These are phyloP conservation scores for Candida peoriensis DNA, from an alignment of 805 yeast species.

Conservation along the genomic window DNA sequence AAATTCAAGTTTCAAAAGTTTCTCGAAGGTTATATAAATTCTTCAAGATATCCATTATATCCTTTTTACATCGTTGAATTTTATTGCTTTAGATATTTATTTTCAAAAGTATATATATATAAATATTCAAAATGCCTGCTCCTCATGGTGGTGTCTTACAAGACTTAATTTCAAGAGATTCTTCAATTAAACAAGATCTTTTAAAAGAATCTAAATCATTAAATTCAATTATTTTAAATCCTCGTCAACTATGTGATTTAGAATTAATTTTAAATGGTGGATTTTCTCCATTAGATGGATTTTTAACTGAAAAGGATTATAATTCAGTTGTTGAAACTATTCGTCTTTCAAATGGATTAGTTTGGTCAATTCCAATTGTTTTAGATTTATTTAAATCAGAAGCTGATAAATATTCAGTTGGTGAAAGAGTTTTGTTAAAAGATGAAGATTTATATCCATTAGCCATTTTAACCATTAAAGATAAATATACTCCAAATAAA, in stretches of 20 bases:
- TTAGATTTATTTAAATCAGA: slow-evolving; percentile 59
- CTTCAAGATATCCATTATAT: too few species aligned
- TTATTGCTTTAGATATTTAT: too few species aligned
- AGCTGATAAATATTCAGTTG: slow-evolving; percentile 40
- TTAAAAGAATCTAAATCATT: slow-evolving; percentile 50
- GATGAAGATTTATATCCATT: slow-evolving; percentile 78
- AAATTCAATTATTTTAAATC: slow-evolving; percentile 54
- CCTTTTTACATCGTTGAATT: too few species aligned
- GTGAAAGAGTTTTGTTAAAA: slow-evolving; percentile 64
- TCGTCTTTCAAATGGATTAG: slow-evolving; percentile 68
- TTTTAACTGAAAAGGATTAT: slow-evolving; percentile 60
- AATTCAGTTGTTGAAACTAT: slow-evolving; percentile 58
- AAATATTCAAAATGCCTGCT: slow-evolving; percentile 49
- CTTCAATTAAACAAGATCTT: slow-evolving; percentile 49
- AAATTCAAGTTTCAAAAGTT: too few species aligned
- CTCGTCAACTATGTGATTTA: slow-evolving; percentile 88
- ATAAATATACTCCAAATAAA: slow-evolving; percentile 81
- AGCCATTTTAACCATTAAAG: slow-evolving; percentile 77
- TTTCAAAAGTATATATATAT: too few species aligned
- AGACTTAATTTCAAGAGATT: slow-evolving; percentile 82
- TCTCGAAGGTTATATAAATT: too few species aligned
- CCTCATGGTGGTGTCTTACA: slow-evolving; percentile 93
- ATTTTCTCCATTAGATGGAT: slow-evolving; percentile 76
- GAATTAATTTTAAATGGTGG: slow-evolving; percentile 93
- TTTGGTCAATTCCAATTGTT: slow-evolving; percentile 93